phyloP scores from a whole-genome alignment of 2,329 filamentous ascomycete species.

The Kalmusia sp. region DNA sequence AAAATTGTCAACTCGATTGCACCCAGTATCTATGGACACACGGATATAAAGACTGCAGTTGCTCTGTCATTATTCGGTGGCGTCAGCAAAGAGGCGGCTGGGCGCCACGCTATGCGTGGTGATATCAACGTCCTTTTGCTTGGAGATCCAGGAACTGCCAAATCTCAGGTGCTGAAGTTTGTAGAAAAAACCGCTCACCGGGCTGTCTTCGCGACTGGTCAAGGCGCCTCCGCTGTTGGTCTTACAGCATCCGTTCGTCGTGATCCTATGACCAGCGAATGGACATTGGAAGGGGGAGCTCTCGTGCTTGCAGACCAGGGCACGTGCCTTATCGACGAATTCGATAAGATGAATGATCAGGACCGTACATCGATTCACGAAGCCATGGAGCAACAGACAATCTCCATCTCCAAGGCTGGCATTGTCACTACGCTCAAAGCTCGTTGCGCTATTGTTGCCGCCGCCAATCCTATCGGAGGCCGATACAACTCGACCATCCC shows the following conservation, averaged over 20 bases:
- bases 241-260: slow-evolving; percentile 94
- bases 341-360: slow-evolving; percentile 99
- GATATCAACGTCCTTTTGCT: slow-evolving; percentile 98
- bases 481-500: slow-evolving; percentile 96
- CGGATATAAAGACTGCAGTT: slow-evolving; percentile 95
- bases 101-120: slow-evolving; percentile 88
- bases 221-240: slow-evolving; percentile 97
- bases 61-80: slow-evolving; percentile 94
- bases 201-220: slow-evolving; percentile 96
- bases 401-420: slow-evolving; percentile 97
- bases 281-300: slow-evolving; percentile 95
- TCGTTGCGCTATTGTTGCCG: slow-evolving; percentile 93
- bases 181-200: slow-evolving; percentile 97
- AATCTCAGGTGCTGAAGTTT: slow-evolving; percentile 97
- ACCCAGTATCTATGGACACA: slow-evolving; percentile 96
- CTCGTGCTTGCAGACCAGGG: slow-evolving; percentile 94
- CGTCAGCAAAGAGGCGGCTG: slow-evolving; percentile 88
- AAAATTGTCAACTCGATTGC: slow-evolving; percentile 93
- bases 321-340: slow-evolving; percentile 96
- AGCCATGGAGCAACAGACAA: slow-evolving; percentile 99
- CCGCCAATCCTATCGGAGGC: slow-evolving; percentile 94
- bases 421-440: slow-evolving; percentile 98
- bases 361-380: slow-evolving; percentile 98
- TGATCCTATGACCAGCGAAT: slow-evolving; percentile 93
- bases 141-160: slow-evolving; percentile 96